phyloP scores from a whole-genome alignment of 2,329 filamentous ascomycete genomes.

The Shiraia bambusicola region DNA sequence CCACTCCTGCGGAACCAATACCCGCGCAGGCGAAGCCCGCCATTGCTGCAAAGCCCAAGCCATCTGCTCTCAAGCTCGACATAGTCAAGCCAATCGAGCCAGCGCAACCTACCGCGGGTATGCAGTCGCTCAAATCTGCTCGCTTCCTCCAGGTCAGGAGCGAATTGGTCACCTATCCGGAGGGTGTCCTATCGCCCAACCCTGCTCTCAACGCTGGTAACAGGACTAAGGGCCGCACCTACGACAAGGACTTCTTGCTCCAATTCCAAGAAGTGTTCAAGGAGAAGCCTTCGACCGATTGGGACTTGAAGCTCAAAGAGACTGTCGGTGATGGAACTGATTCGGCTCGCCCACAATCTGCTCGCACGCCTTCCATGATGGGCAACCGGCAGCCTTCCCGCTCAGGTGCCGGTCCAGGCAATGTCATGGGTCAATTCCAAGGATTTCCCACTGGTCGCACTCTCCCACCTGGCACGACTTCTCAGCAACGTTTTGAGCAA shows the following conservation, averaged over 20 bases:
- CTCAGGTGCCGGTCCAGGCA: constrained; percentile 26
- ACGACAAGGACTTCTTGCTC: constrained; percentile 91
- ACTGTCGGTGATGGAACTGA: constrained; percentile 76
- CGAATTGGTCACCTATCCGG: constrained; percentile 73
- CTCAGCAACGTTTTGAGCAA: constrained; percentile 66
- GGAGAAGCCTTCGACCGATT: constrained; percentile 92
- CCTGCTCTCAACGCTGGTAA: constrained; percentile 83
- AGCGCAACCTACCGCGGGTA: constrained; percentile 86
- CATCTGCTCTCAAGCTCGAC: constrained; percentile 83
- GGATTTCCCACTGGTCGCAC: constrained; percentile 52
- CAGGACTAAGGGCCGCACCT: constrained; percentile 84
- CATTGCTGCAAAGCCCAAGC: constrained; percentile 71
- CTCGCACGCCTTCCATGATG: constrained; percentile 55
- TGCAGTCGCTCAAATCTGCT: constrained; percentile 89
- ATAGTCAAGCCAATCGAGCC: constrained; percentile 87
- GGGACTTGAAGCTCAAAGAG: constrained; percentile 84
- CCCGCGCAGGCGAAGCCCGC: constrained; percentile 39
- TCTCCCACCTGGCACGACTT: constrained; percentile 75
- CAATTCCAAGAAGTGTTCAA: constrained; percentile 97
- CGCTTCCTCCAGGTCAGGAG: constrained; percentile 81
- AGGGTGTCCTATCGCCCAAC: constrained; percentile 84
- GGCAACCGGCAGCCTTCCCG: constrained; percentile 53
- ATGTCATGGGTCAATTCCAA: constrained; percentile 70
- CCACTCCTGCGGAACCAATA: constrained; percentile 52
- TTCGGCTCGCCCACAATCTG: constrained; percentile 65